These are phyloP conservation scores for Sphaceloma murrayae DNA, from an alignment of 2,329 filamentous ascomycete genomes.

Conservation along the genomic window DNA sequence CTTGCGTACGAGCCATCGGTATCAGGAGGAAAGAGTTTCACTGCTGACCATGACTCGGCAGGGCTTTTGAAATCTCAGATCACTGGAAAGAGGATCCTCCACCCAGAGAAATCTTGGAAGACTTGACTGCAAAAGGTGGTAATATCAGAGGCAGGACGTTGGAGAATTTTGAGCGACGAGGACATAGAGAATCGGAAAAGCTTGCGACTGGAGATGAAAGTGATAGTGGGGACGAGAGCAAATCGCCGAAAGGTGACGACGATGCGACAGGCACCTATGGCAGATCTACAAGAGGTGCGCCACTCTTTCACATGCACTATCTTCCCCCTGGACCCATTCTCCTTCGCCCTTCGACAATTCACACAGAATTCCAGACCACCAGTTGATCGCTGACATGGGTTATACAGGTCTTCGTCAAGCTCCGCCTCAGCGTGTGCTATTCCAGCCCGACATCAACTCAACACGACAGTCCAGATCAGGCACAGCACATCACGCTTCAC, in stretches of 20 bases:
- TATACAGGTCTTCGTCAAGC: constrained; percentile 58
- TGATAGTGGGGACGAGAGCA: constrained; percentile 42
- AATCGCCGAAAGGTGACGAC: constrained; percentile 41
- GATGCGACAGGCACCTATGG: constrained; percentile 39
- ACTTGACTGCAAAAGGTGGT: constrained; percentile 68
- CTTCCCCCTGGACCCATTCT: background rate
- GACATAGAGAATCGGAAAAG: constrained; percentile 38
- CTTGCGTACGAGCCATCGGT: constrained; percentile 44
- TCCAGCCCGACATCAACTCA: constrained; percentile 67
- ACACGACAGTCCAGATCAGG: constrained; percentile 53
- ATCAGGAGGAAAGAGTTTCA: too few relatives aligned
- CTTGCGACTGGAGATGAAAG: constrained; percentile 46
- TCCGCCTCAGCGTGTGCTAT: constrained; percentile 74
- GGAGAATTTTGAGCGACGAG: constrained; percentile 57
- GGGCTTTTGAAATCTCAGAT: constrained; percentile 72
- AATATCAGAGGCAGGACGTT: constrained; percentile 67
- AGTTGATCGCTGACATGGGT: background rate
- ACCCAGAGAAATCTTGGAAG: constrained; percentile 78
- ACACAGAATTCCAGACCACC: background rate
- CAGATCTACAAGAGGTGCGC: constrained; percentile 27
- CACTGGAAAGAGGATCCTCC: constrained; percentile 72
- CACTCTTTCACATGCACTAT: background rate
- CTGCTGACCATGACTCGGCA: too few relatives aligned
- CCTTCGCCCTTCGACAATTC: background rate
- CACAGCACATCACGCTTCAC: constrained; percentile 32